Evolutionary conservation across 2,329 filamentous ascomycete species (phyloP).

Genomic region (Elsinoe arachidis): DNA sequence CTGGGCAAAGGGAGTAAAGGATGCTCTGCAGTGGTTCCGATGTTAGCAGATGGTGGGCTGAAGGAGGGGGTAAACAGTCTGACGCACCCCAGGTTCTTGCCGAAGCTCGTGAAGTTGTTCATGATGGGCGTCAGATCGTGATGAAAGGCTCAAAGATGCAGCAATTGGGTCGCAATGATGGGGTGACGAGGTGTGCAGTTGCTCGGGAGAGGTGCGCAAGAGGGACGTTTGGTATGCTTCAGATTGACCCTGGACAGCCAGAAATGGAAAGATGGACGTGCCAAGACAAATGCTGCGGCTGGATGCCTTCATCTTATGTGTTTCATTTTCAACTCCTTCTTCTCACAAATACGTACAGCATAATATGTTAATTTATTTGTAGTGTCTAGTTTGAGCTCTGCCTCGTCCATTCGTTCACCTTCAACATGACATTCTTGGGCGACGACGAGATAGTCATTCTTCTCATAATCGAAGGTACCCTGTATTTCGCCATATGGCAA

Average conservation of each 20-base stretch:
- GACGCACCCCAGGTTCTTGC: slow-evolving; percentile 61
- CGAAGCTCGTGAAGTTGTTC: slow-evolving; percentile 62
- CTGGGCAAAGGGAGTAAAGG: slow-evolving; percentile 84
- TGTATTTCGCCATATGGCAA: not conserved
- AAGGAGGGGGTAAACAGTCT: not conserved
- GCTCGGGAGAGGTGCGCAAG: not conserved
- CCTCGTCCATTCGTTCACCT: not conserved
- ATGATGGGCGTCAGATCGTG: slow-evolving; percentile 33
- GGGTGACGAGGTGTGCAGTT: not conserved
- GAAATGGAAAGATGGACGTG: slow-evolving; percentile 2
- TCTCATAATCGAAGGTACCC: not conserved
- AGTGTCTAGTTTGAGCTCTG: not conserved
- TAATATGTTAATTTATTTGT: not conserved
- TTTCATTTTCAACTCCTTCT: not conserved
- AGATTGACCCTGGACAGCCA: not conserved
- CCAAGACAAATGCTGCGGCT: slow-evolving; percentile 7
- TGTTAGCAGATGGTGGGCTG: slow-evolving; percentile 12
- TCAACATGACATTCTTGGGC: not conserved
- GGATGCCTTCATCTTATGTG: not conserved
- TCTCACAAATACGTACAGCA: not conserved
- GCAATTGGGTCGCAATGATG: not conserved
- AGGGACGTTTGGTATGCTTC: slow-evolving; percentile 7
- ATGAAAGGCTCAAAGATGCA: not conserved
- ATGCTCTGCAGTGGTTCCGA: slow-evolving; percentile 53
- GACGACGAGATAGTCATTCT: not conserved